Conservation (phyloP, 805 yeast genomes). For the Metschnikowia gelsemii region DNA sequence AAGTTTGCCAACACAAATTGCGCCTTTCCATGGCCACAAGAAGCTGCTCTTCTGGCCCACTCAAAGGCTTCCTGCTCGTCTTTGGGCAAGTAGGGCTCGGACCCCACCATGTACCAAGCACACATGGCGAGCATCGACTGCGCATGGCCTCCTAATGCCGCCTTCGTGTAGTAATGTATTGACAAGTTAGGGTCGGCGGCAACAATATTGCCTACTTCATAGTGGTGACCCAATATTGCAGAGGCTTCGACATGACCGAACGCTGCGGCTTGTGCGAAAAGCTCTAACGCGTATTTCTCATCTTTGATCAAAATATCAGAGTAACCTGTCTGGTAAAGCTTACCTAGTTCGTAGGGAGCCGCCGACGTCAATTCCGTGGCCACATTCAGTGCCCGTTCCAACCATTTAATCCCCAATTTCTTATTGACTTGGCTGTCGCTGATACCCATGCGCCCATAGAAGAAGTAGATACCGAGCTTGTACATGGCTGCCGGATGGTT, state of each 20-base stretch:
- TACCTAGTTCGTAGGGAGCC: constrained; percentile 93
- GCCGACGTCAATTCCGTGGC: constrained; percentile 84
- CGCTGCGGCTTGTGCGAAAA: constrained; percentile 85
- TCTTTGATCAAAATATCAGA: constrained; percentile 85
- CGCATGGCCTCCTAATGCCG: constrained; percentile 85
- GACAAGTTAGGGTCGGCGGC: constrained; percentile 80
- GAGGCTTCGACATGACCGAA: constrained; percentile 83
- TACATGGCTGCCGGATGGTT: constrained; percentile 98
- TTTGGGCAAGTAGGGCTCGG: constrained; percentile 73
- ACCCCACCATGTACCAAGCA: constrained; percentile 95
- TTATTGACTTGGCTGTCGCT: constrained; percentile 65
- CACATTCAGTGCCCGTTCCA: constrained; percentile 77
- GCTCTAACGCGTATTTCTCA: constrained; percentile 75
- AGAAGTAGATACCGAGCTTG: constrained; percentile 84
- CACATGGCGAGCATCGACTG: constrained; percentile 90
- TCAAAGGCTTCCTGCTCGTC: constrained; percentile 87
- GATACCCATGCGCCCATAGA: constrained; percentile 81
- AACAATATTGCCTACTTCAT: constrained; percentile 76
- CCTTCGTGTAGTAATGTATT: constrained; percentile 89
- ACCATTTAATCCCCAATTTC: constrained; percentile 89
- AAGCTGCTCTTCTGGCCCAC: constrained; percentile 91
- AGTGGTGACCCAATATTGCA: constrained; percentile 73
- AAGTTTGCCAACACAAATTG: constrained; percentile 84
- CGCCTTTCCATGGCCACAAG: constrained; percentile 71
- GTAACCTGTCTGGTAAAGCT: constrained; percentile 80